phyloP scores from a whole-genome alignment of 2,329 filamentous ascomycete genomes.

The Ophiocordyceps unilateralis region DNA sequence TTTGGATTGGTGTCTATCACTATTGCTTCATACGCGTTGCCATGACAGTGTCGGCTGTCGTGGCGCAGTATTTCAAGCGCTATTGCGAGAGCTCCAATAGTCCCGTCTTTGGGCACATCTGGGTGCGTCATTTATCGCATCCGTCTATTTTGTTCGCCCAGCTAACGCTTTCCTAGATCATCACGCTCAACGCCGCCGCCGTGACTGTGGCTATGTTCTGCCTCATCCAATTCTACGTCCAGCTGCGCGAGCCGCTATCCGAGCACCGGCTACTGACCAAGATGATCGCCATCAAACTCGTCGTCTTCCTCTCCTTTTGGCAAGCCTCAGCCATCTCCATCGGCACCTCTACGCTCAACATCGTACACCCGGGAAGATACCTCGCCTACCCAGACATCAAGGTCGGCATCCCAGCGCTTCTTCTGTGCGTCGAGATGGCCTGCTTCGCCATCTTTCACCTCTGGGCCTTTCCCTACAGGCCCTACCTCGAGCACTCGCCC shows the following conservation, averaged over 20 bases:
- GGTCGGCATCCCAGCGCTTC: slow-evolving; percentile 59
- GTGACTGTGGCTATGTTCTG: slow-evolving; percentile 81
- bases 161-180: slow-evolving; percentile 25
- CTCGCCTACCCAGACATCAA: slow-evolving; percentile 61
- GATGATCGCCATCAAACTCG: slow-evolving; percentile 72
- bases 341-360: slow-evolving; percentile 38
- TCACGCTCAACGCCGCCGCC: slow-evolving; percentile 51
- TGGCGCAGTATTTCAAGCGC: slow-evolving; percentile 47
- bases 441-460: slow-evolving; percentile 63
- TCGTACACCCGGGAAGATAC: slow-evolving; percentile 41
- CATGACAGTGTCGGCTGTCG: slow-evolving; percentile 63
- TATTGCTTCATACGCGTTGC: slow-evolving; percentile 69
- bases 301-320: slow-evolving; percentile 88
- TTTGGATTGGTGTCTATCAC: slow-evolving; percentile 71
- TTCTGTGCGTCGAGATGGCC: slow-evolving; percentile 75
- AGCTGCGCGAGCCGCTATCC: slow-evolving; percentile 50
- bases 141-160: not conserved
- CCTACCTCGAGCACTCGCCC: slow-evolving; percentile 37
- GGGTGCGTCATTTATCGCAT: slow-evolving; percentile 32
- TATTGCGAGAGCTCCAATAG: slow-evolving; percentile 70
- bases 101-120: slow-evolving; percentile 69
- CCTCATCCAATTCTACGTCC: slow-evolving; percentile 72
- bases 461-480: slow-evolving; percentile 65
- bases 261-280: slow-evolving; percentile 62
- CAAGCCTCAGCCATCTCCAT: slow-evolving; percentile 41